Percentiles rank a stretch among this genome's conserved stretches.
These are phyloP conservation scores for Maudiozyma bulderi DNA, from an alignment of 805 yeast species.

Conservation along the genomic window DNA sequence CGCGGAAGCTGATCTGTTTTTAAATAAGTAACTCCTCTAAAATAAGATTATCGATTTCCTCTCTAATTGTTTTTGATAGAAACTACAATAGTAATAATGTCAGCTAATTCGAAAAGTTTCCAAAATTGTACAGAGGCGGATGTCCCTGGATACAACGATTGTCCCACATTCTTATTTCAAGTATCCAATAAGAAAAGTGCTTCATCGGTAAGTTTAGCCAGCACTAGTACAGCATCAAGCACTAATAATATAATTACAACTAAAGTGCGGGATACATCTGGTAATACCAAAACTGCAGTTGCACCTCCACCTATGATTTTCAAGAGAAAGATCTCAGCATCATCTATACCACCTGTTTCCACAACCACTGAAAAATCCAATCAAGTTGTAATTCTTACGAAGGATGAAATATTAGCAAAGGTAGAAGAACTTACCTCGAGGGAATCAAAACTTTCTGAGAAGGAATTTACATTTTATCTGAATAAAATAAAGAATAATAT, in stretches of 20 bases:
- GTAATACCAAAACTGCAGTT: constrained; percentile 12
- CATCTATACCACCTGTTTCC: neutral
- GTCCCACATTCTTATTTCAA: constrained; percentile 29
- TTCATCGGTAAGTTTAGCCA: neutral
- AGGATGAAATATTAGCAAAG: constrained; percentile 14
- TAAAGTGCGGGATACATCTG: constrained; percentile 12
- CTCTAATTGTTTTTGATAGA: neutral
- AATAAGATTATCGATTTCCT: neutral
- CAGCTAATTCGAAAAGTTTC: constrained; percentile 20
- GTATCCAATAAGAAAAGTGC: constrained; percentile 10
- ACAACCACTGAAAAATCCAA: neutral
- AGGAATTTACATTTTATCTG: constrained; percentile 37
- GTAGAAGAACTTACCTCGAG: constrained; percentile 20
- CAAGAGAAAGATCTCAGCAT: neutral
- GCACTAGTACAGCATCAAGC: neutral
- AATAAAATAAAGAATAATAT: constrained; percentile 31
- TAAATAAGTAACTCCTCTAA: no score
- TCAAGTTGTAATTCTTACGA: neutral
- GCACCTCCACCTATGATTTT: constrained; percentile 15
- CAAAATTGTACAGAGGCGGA: constrained; percentile 35
- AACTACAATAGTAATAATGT: neutral
- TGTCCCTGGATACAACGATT: constrained; percentile 37
- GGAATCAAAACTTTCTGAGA: constrained; percentile 30
- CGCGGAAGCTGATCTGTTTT: no score
- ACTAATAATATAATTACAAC: constrained; percentile 4